Conservation (phyloP, 805 yeast genomes). For the Candida ovalis region DNA sequence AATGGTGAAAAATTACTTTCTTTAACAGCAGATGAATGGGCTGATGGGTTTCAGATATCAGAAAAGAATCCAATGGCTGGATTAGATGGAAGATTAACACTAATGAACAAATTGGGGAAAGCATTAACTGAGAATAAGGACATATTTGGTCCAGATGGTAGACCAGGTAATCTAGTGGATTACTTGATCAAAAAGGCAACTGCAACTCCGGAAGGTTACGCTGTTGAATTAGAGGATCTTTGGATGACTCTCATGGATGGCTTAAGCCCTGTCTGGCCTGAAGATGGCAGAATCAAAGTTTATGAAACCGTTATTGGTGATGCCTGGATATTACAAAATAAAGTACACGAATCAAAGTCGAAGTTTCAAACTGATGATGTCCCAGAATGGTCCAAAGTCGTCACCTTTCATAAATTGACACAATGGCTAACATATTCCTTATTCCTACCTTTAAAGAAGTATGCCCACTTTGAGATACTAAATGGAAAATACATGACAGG, state of each 20-base stretch:
- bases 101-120: conserved; percentile 45
- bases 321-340: conserved; percentile 50
- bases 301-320: conserved; percentile 56
- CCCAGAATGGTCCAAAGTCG: conserved; percentile 40
- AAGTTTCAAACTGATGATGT: conserved; percentile 16
- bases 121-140: conserved; percentile 38
- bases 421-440: conserved; percentile 67
- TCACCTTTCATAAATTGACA: conserved; percentile 62
- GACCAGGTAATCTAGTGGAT: conserved; percentile 50
- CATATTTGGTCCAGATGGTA: conserved; percentile 36
- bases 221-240: conserved; percentile 42
- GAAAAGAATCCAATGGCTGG: conserved; percentile 50
- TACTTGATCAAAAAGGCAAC: conserved; percentile 34
- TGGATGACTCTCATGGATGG: conserved; percentile 59
- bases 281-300: conserved; percentile 46
- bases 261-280: conserved; percentile 58
- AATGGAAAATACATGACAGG: conserved; percentile 48
- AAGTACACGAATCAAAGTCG: conserved; percentile 18
- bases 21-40: conserved; percentile 35
- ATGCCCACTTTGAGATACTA: conserved; percentile 38
- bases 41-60: conserved; percentile 45
- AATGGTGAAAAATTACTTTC: conserved; percentile 38
- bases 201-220: conserved; percentile 15
- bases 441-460: conserved; percentile 46
- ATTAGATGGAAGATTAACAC: conserved; percentile 46